These are phyloP conservation scores for Periconia sp. DNA, from an alignment of 2,329 filamentous ascomycete species.

Conservation along the genomic window DNA sequence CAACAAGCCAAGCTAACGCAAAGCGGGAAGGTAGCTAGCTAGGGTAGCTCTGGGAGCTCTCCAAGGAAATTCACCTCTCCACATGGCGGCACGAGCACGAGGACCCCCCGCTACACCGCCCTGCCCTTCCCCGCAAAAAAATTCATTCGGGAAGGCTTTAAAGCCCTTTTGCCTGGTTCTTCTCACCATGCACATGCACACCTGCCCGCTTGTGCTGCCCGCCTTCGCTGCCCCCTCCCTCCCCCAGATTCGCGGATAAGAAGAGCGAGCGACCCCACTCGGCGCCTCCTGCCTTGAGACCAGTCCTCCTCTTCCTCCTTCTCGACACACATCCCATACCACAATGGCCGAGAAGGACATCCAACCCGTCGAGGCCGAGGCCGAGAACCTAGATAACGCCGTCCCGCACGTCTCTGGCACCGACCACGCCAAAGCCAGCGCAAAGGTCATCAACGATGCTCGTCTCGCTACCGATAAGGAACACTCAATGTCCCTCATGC, in stretches of 20 bases:
- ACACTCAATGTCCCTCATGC: constrained; percentile 59
- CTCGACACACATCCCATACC: not conserved
- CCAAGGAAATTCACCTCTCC: not conserved
- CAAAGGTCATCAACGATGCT: constrained; percentile 44
- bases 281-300: no score
- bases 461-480: constrained; percentile 52
- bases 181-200: not conserved
- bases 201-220: not conserved
- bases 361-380: not conserved
- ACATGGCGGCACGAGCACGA: not conserved
- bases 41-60: not conserved
- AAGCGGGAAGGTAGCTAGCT: not conserved
- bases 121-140: not conserved
- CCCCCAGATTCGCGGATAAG: not conserved
- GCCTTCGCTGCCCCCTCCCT: not conserved
- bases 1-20: not conserved
- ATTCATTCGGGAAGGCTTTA: not conserved
- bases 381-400: not conserved
- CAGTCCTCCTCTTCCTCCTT: not conserved
- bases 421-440: constrained; percentile 14
- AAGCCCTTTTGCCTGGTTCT: not conserved
- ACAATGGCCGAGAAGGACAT: not conserved
- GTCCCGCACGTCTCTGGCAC: not conserved
- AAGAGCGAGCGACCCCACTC: not conserved
- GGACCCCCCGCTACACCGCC: not conserved